Evolutionary conservation across 2,329 filamentous ascomycete genomes (phyloP), one percentile per base, ranked within the genome.

Genomic region (Aureobasidium sp.): DNA sequence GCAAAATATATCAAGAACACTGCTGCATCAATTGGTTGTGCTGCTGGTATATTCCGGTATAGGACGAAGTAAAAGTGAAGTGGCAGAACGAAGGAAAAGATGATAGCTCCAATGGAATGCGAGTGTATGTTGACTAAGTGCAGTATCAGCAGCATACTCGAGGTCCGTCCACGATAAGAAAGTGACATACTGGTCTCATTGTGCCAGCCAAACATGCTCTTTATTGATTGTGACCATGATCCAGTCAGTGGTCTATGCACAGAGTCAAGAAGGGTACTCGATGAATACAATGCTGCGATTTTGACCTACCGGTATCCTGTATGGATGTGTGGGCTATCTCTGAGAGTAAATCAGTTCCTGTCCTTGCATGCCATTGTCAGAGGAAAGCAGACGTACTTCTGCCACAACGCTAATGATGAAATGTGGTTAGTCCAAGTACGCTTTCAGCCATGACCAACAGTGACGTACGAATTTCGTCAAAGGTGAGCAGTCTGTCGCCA

Each of bases 91-190:
- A 55, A 36, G 6, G 51, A 39, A 36, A 67, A 66, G 2, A 67
- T 31, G 2, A 61, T 17, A 9, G 57, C 49, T 15, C 65, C 65
- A n/a, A 65, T 22, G 37, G 47, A 36, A 45, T 67, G 66, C 5
- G 63, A 65, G 25, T 67, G 53, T 11, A 66, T 67, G 44, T 67
- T 67, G 44, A 67, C 66, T 67, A 8, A 8, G 0, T 1, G 11
- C 15, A 31, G 22, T 11, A 14, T 39, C 34, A 52, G 49, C 20
- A 22, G 12, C 17, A 14, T 22, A 5, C 1, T 31, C 17, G 14
- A 42, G 20, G 3, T 14, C 9, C 15, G 12, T 20, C 8, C 5
- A 55, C 5, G 1, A 1, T 41, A 8, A 1, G 27, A 34, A 29
- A 14, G 5, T n/a, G 15, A 41, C 39, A 31, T 55, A 64, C 60